phyloP scores from a whole-genome alignment of 345 rosid genomes.

The Arabidopsis arenosa region DNA sequence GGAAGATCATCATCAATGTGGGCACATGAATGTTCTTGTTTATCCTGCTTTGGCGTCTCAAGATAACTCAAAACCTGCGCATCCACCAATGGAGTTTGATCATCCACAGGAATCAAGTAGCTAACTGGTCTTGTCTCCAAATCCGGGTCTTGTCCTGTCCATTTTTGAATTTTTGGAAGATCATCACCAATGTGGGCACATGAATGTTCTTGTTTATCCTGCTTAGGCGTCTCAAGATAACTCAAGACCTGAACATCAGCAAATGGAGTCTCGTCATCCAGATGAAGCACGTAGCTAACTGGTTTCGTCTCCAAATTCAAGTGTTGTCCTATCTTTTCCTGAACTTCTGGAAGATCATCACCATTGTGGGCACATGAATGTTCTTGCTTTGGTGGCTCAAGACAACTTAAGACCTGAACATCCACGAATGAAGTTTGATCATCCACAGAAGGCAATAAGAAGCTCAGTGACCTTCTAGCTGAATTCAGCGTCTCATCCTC shows the following conservation, averaged over 20 bases:
- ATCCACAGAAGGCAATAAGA: conserved; percentile 31
- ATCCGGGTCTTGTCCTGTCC: background rate
- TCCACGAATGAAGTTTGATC: background rate
- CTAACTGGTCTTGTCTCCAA: background rate
- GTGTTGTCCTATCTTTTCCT: background rate
- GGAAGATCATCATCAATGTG: conserved; percentile 11
- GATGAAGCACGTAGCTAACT: background rate
- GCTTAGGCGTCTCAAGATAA: background rate
- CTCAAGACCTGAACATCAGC: background rate
- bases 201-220: background rate
- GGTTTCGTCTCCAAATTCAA: background rate
- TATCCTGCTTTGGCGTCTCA: background rate
- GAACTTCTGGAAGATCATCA: conserved; percentile 3
- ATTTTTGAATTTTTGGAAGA: background rate
- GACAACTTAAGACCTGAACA: conserved; percentile 7
- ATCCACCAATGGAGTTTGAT: background rate
- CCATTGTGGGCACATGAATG: background rate
- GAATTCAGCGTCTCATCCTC: conserved; percentile 29
- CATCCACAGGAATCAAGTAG: background rate
- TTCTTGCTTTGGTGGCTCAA: background rate
- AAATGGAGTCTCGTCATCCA: background rate
- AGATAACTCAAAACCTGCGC: background rate
- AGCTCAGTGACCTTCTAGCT: conserved; percentile 26
- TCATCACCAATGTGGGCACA: conserved; percentile 6
- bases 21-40: conserved; percentile 2